Conservation (phyloP, 352 stramenopile genomes). For the Pythium sukuiense region DNA sequence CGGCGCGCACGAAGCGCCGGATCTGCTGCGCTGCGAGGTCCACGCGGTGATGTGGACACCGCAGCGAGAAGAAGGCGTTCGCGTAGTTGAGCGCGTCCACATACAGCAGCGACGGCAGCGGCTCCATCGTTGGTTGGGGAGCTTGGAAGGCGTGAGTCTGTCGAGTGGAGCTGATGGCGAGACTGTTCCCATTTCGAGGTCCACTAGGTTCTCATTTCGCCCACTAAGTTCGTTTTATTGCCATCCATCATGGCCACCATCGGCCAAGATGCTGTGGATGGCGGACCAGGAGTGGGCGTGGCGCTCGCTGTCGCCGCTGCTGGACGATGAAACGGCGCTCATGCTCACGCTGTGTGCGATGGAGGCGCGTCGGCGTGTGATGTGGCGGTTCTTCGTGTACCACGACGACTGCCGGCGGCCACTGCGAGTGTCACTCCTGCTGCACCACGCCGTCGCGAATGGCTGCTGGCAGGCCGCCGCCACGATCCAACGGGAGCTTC, state of each 20-base stretch:
- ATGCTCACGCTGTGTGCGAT: constrained; percentile 13
- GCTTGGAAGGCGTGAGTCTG: no score
- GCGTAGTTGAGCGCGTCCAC: constrained; percentile 3
- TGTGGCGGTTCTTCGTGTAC: constrained; percentile 15
- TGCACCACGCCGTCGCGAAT: constrained; percentile 11
- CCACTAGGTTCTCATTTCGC: neutral
- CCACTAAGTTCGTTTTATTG: neutral
- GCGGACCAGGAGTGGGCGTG: constrained; percentile 12
- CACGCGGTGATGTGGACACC: neutral
- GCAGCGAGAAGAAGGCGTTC: neutral
- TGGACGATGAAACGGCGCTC: constrained; percentile 8
- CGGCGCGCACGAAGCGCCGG: neutral
- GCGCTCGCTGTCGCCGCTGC: constrained; percentile 17
- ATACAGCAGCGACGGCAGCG: neutral
- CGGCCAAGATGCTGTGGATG: constrained; percentile 13
- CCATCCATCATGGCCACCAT: neutral
- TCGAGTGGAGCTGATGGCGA: no score
- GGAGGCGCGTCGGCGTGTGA: constrained; percentile 10
- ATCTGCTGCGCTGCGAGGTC: neutral
- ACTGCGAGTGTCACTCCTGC: neutral
- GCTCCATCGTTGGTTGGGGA: neutral
- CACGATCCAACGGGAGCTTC: constrained; percentile 10
- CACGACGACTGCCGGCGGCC: constrained; percentile 9
- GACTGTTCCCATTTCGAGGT: neutral
- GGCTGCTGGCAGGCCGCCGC: constrained; percentile 18